These are phyloP conservation scores for Brassica incana DNA, from an alignment of 345 rosid genomes.

Conservation along the genomic window DNA sequence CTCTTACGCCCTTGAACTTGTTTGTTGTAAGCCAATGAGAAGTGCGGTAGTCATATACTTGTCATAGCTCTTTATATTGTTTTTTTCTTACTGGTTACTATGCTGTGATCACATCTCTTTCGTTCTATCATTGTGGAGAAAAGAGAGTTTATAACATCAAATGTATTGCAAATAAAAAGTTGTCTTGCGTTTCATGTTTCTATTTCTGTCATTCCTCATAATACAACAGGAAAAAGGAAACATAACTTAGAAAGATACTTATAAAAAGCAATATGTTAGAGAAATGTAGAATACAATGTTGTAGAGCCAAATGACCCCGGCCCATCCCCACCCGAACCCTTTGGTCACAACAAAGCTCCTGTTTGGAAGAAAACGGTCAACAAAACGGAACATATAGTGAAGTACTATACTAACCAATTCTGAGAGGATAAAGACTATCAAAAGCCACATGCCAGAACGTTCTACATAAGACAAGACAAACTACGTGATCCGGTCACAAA, in stretches of 20 bases:
- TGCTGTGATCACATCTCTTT: conserved; percentile 24
- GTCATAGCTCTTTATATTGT: not conserved
- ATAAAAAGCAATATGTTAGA: conserved; percentile 49
- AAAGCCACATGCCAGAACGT: conserved; percentile 81
- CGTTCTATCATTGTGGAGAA: conserved; percentile 33
- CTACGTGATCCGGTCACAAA: conserved; percentile 92
- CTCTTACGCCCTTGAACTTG: conserved; percentile 4
- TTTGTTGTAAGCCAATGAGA: conserved; percentile 25
- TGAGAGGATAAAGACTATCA: conserved; percentile 73
- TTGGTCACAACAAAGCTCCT: conserved; percentile 95
- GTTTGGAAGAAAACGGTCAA: conserved; percentile 21
- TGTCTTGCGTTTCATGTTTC: conserved; percentile 16
- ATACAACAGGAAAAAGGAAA: conserved; percentile 4
- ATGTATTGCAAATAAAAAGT: conserved; percentile 23
- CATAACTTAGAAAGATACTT: not conserved
- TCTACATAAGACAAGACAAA: conserved; percentile 96
- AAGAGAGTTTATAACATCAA: conserved; percentile 19
- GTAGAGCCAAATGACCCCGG: conserved; percentile 96
- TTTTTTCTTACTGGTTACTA: not conserved
- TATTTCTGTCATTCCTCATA: not conserved
- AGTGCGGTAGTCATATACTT: conserved; percentile 22
- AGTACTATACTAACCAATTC: conserved; percentile 66
- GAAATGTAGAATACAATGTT: conserved; percentile 83
- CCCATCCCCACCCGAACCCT: conserved; percentile 99
- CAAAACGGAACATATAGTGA: not conserved